phyloP scores from a whole-genome alignment of 768 basidiomycete species.

The Xerocomus potaroensis region DNA sequence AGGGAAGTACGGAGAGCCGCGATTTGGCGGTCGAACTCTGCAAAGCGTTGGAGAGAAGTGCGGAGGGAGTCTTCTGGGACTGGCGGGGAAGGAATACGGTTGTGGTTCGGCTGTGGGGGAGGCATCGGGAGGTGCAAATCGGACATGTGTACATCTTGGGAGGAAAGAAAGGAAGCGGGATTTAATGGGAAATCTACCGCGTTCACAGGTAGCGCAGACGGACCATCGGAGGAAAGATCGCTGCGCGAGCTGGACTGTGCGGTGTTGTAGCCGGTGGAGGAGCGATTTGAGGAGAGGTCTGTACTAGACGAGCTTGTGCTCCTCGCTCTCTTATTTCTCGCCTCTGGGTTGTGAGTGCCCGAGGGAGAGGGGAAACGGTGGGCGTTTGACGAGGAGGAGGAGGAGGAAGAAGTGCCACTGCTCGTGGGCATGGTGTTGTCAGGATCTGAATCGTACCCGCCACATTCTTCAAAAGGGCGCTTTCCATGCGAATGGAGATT shows the following conservation, averaged over 20 bases:
- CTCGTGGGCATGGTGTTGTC: constrained; percentile 25
- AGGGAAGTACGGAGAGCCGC: constrained; percentile 43
- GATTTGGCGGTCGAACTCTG: constrained; percentile 51
- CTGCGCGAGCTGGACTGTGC: constrained; percentile 34
- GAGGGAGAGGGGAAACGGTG: constrained; percentile 9
- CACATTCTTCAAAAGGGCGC: constrained; percentile 32
- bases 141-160: constrained; percentile 49
- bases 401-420: constrained; percentile 27
- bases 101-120: constrained; percentile 13
- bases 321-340: constrained; percentile 55
- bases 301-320: constrained; percentile 48
- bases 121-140: constrained; percentile 30
- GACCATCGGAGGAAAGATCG: constrained; percentile 22
- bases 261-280: constrained; percentile 36
- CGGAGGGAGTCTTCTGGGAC: constrained; percentile 37
- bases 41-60: constrained; percentile 47
- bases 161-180: constrained; percentile 36
- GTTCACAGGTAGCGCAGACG: constrained; percentile 9
- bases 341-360: constrained; percentile 37
- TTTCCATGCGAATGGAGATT: constrained; percentile 26
- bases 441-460: constrained; percentile 32
- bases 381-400: not conserved
- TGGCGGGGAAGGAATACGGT: constrained; percentile 10
- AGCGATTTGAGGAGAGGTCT: constrained; percentile 30
- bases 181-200: constrained; percentile 18